Evolutionary conservation across 345 rosid species (phyloP).

Genomic region (Nasturtium officinale): DNA sequence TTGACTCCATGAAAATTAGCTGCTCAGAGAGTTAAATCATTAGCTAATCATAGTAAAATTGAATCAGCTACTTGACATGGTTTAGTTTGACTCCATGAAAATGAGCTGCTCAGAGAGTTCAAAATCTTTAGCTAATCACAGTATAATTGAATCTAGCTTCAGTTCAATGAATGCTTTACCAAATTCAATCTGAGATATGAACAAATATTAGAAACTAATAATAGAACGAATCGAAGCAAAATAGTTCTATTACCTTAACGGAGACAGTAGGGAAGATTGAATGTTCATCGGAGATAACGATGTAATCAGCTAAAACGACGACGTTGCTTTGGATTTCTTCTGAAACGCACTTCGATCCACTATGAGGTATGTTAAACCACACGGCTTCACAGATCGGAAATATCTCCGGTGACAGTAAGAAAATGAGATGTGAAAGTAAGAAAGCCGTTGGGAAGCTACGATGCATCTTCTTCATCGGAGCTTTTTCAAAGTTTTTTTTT

Average conservation of each 20-base stretch:
- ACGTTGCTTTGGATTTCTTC: slow-evolving; percentile 83
- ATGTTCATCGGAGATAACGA: slow-evolving; percentile 67
- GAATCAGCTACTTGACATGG: too few species aligned
- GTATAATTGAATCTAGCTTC: neutral
- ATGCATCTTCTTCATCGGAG: slow-evolving; percentile 20
- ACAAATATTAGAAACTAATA: neutral
- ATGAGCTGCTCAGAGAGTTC: neutral
- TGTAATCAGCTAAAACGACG: slow-evolving; percentile 80
- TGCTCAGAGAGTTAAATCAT: too few species aligned
- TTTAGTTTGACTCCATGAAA: neutral
- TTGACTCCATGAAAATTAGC: too few species aligned
- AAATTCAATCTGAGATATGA: neutral
- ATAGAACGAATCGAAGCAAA: too few species aligned
- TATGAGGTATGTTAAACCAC: slow-evolving; percentile 72
- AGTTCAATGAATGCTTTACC: neutral
- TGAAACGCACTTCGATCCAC: slow-evolving; percentile 89
- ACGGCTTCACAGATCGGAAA: slow-evolving; percentile 51
- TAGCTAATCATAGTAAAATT: too few species aligned
- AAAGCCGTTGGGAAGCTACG: slow-evolving; percentile 22
- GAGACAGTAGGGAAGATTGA: slow-evolving; percentile 57
- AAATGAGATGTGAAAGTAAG: slow-evolving; percentile 19
- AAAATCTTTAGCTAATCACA: neutral
- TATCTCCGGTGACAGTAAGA: slow-evolving; percentile 12
- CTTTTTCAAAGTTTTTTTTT: neutral
- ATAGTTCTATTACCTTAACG: slow-evolving; percentile 44